Conservation (phyloP, 1,139 yeast species). For the Tardiomyces depauwii region DNA sequence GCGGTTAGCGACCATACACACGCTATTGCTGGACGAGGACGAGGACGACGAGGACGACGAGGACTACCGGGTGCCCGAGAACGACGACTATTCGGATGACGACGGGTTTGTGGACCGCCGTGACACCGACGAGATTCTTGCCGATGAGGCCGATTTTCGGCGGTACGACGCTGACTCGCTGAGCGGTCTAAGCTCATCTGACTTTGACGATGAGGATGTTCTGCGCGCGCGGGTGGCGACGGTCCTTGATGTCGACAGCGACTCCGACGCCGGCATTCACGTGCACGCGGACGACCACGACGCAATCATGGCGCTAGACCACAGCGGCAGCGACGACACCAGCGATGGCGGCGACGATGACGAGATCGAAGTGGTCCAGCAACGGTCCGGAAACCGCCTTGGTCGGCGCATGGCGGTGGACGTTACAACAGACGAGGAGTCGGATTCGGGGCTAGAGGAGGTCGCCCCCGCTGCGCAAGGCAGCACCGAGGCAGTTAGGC, state of each 20-base stretch:
- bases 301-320: neutral
- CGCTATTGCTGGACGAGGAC: constrained; percentile 3
- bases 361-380: neutral
- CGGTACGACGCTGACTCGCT: constrained; percentile 2
- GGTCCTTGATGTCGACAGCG: constrained; percentile 1
- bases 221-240: neutral
- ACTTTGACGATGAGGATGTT: constrained; percentile 1
- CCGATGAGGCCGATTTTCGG: constrained; percentile 3
- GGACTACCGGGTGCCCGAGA: constrained; percentile 6
- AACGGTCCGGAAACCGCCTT: neutral
- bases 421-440: neutral
- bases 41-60: constrained; percentile 6
- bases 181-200: no score
- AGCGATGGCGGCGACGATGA: neutral
- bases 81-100: constrained; percentile 5
- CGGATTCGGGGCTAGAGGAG: neutral
- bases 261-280: neutral
- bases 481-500: neutral
- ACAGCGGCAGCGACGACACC: neutral
- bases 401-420: neutral
- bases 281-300: neutral
- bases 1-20: constrained; percentile 1
- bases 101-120: constrained; percentile 7
- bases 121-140: constrained; percentile 3
- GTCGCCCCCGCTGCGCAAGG: neutral